Conservation (phyloP, 202 grass and related monocot genomes). For the Miscanthus sacchariflorus region DNA sequence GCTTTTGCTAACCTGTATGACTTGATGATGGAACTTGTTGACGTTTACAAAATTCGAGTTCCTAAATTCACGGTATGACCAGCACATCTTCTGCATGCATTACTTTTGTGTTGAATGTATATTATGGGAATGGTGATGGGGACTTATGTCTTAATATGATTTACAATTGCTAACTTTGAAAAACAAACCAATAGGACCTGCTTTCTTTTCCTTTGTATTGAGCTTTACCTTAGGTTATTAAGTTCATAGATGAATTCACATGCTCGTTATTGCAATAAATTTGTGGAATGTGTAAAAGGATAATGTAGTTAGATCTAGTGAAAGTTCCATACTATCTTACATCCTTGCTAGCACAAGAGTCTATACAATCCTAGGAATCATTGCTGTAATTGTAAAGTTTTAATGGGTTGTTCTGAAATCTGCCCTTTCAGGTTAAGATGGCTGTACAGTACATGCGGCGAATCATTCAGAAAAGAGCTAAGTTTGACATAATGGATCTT, state of each 20-base stretch:
- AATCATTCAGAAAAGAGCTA: conserved; percentile 94
- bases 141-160: conserved; percentile 2
- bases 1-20: conserved; percentile 92
- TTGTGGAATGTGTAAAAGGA: background rate
- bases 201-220: conserved; percentile 33
- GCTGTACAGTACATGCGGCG: conserved; percentile 92
- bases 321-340: conserved; percentile 28
- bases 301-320: conserved; percentile 32
- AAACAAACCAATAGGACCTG: background rate
- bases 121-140: conserved; percentile 12
- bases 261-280: conserved; percentile 9
- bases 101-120: conserved; percentile 25
- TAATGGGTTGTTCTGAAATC: conserved; percentile 25
- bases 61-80: conserved; percentile 92
- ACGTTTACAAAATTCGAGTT: conserved; percentile 95
- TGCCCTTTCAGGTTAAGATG: conserved; percentile 78
- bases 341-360: conserved; percentile 25
- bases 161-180: conserved; percentile 5
- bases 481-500: conserved; percentile 98
- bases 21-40: conserved; percentile 97
- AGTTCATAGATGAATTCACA: conserved; percentile 39
- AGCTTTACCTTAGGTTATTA: conserved; percentile 28
- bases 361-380: conserved; percentile 1
- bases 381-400: conserved; percentile 30
- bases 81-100: conserved; percentile 32